Base-by-base conservation (phyloP, 2,329 filamentous ascomycete genomes). In the Aspergillus sclerotialis region DNA sequence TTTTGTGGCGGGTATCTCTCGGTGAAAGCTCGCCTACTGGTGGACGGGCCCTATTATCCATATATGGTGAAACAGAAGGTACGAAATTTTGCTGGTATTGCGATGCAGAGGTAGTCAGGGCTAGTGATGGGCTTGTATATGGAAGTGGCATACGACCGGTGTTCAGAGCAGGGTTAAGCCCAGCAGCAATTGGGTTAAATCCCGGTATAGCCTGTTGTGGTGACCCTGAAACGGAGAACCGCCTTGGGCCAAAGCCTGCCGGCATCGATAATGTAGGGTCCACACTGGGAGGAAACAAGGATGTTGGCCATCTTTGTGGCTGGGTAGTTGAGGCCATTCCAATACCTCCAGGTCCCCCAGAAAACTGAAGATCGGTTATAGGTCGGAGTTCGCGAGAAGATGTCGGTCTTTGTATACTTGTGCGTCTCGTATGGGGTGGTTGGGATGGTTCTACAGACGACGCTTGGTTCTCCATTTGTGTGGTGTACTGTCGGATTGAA, bases 361-460 rank as follows among this genome's bases (percentile, higher is more conserved):
- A 38, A 28, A 47, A 45, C n/a, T 61, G 58, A 8, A 62, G 44
- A 40, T 63, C 59, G 5, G 59, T 59, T 46, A 60, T 51, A 5
- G 59, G 59, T 12, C 59, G 51, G 16, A 63, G 43, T 40, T 63
- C 59, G 4, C 59, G 55, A n/a, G 59, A 62, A 17, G 56, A 58
- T 1, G 56, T 59, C 16, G 53, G 46, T 23, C 56, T 44, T 36
- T 62, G 59, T 38, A 56, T 48, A 18, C 40, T 39, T 15, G 40
- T 40, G 16, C 58, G 49, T 36, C 50, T 41, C 13, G 46, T 15
- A 12, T 45, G 39, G 8, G 46, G 33, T 27, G 39, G 28, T 23
- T 54, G 57, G 11, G 39, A 46, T 26, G 35, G 32, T 19, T 55
- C 58, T 10, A 48, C 46, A 4, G 49, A 37, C n/a, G 46, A 32